Conservation (phyloP, 2,329 filamentous ascomycete species). For the Neofusicoccum sp. region DNA sequence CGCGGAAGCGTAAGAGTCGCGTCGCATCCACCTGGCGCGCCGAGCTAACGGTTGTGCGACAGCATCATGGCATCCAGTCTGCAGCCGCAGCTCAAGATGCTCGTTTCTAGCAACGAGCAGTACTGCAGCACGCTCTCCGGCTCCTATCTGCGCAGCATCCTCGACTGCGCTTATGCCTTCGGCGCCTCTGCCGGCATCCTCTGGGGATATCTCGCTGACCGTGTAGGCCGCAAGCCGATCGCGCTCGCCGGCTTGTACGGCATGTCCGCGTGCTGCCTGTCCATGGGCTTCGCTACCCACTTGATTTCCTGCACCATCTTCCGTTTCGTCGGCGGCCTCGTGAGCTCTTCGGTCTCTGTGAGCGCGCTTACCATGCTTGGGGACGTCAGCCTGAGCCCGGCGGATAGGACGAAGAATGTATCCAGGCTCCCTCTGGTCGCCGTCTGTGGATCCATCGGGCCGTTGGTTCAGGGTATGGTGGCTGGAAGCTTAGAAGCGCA, state of each 20-base stretch:
- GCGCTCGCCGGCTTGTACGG: slow-evolving; percentile 47
- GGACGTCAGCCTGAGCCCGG: slow-evolving; percentile 42
- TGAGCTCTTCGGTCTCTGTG: slow-evolving; percentile 49
- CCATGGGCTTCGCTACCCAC: slow-evolving; percentile 50
- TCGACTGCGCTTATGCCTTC: slow-evolving; percentile 53
- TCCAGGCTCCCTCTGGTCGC: slow-evolving; percentile 49
- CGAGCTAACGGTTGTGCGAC: slow-evolving; percentile 1
- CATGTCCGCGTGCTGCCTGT: slow-evolving; percentile 49
- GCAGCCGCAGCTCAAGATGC: slow-evolving; percentile 50
- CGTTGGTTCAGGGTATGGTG: slow-evolving; percentile 48
- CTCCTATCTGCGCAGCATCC: slow-evolving; percentile 50
- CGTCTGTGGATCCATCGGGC: slow-evolving; percentile 49
- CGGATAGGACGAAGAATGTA: slow-evolving; percentile 45
- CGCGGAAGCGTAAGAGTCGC: slow-evolving; percentile 46
- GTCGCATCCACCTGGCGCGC: neutral
- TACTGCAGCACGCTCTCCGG: slow-evolving; percentile 49
- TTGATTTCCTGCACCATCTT: slow-evolving; percentile 46
- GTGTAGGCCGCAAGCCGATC: slow-evolving; percentile 47
- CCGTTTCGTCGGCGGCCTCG: slow-evolving; percentile 47
- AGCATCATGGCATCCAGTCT: slow-evolving; percentile 53
- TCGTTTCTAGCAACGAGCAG: slow-evolving; percentile 44
- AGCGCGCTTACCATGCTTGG: slow-evolving; percentile 52
- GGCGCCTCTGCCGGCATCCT: slow-evolving; percentile 48
- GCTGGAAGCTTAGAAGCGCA: slow-evolving; percentile 45
- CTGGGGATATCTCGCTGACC: slow-evolving; percentile 50